Percentiles rank a stretch among this genome's conserved stretches.
Evolutionary conservation across 1,284 basidiomycete genomes (phyloP).

Genomic region (Rhodotorula sp.): DNA sequence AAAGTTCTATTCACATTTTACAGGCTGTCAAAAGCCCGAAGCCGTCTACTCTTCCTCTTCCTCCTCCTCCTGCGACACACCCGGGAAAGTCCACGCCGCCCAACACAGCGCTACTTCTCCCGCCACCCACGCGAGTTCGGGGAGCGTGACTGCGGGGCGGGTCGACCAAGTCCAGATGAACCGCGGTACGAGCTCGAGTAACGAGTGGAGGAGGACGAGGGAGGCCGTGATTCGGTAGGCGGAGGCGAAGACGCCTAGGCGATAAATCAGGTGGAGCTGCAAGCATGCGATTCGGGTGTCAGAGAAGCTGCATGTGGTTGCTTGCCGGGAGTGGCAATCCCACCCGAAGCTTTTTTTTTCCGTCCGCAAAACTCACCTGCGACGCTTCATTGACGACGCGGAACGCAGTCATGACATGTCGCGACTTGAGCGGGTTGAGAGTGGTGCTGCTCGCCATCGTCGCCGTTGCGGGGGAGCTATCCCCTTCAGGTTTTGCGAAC

Average conservation of each 20-base stretch:
- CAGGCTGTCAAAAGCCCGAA: background rate
- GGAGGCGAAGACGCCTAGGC: background rate
- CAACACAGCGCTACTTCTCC: background rate
- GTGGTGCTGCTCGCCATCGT: background rate
- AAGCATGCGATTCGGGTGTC: background rate
- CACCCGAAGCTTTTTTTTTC: too few relatives aligned
- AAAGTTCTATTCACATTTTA: too few relatives aligned
- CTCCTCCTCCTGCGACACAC: conserved; percentile 3
- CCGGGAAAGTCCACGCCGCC: background rate
- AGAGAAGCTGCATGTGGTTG: background rate
- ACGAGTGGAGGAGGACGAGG: background rate
- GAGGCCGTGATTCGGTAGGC: background rate
- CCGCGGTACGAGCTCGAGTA: background rate
- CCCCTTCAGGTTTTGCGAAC: background rate
- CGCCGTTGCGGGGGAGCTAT: background rate
- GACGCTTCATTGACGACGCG: background rate
- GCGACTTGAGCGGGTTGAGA: background rate
- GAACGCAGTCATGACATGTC: background rate
- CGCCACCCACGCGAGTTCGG: background rate
- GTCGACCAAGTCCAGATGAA: conserved; percentile 3
- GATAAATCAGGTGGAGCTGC: conserved; percentile 4
- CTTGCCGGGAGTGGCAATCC: background rate
- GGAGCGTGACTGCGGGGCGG: background rate
- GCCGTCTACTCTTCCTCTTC: conserved; percentile 2
- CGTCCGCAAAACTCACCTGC: background rate